phyloP scores from a whole-genome alignment of 2,329 filamentous ascomycete species.

The Penicillium sumatraense region DNA sequence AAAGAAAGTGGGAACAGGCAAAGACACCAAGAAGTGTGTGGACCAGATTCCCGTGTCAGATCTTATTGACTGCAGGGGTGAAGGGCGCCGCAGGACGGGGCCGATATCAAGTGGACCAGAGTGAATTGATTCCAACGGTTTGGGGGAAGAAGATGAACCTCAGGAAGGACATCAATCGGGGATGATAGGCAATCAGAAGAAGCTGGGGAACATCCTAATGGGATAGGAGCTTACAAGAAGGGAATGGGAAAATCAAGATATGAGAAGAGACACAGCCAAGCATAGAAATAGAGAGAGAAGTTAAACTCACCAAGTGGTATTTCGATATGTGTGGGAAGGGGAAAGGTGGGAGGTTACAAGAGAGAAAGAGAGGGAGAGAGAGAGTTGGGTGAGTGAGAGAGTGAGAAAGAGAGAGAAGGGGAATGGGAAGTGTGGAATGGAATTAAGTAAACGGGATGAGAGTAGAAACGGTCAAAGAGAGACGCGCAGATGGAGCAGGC shows the following conservation, averaged over 20 bases:
- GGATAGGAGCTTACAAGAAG: neutral
- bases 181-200: neutral
- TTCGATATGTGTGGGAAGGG: conserved; percentile 3
- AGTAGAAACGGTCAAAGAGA: conserved; percentile 25
- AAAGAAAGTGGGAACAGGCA: conserved; percentile 10
- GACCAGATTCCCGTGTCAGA: conserved; percentile 23
- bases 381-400: neutral
- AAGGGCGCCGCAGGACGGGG: conserved; percentile 14
- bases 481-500: conserved; percentile 16
- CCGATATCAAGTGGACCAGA: conserved; percentile 26
- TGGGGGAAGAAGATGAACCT: neutral
- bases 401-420: neutral
- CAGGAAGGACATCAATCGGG: conserved; percentile 2
- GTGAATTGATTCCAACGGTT: neutral
- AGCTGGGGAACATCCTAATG: neutral
- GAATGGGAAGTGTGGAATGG: conserved; percentile 3
- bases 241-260: neutral
- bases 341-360: neutral
- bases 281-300: too few relatives aligned
- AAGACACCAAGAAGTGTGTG: conserved; percentile 22
- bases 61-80: conserved; percentile 31
- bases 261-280: neutral
- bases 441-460: conserved; percentile 18
- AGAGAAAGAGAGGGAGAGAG: neutral
- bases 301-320: conserved; percentile 4